Conservation (phyloP, 2,329 filamentous ascomycete genomes). For the Rhinocladiella mackenziei region DNA sequence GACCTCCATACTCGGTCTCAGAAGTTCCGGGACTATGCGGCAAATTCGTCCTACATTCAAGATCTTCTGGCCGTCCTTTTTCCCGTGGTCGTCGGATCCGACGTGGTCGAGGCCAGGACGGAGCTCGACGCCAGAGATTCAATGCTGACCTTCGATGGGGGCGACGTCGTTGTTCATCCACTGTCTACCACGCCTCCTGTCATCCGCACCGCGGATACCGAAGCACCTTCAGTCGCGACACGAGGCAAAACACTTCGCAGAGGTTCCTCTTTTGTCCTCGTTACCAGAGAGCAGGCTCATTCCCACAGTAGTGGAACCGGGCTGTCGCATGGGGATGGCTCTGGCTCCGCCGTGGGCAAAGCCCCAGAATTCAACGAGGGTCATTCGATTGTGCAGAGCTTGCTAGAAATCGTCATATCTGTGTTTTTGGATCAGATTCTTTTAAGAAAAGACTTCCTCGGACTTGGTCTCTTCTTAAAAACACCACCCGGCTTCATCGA, state of each 20-base stretch:
- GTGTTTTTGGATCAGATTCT: conserved; percentile 86
- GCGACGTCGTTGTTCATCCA: conserved; percentile 77
- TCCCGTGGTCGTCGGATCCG: conserved; percentile 80
- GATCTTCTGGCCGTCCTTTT: conserved; percentile 76
- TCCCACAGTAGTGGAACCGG: conserved; percentile 10
- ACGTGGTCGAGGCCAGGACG: conserved; percentile 74
- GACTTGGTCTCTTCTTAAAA: conserved; percentile 79
- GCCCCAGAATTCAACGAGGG: conserved; percentile 53
- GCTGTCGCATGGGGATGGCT: conserved; percentile 51
- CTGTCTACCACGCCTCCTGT: conserved; percentile 64
- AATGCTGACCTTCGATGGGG: conserved; percentile 76
- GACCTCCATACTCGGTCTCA: conserved; percentile 72
- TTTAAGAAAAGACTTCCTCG: conserved; percentile 81
- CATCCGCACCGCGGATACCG: conserved; percentile 65
- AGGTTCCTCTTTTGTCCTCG: conserved; percentile 85
- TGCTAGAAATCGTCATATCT: conserved; percentile 71
- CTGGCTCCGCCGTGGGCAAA: conserved; percentile 38
- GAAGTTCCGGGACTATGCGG: conserved; percentile 77
- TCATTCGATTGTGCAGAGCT: conserved; percentile 67
- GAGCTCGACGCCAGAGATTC: conserved; percentile 83
- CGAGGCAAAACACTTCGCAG: conserved; percentile 54
- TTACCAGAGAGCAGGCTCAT: conserved; percentile 50
- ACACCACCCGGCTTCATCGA: conserved; percentile 90
- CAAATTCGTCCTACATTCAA: conserved; percentile 75
- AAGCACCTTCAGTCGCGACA: conserved; percentile 44